phyloP scores from a whole-genome alignment of 331 rosid genomes.

The Cydonia oblonga region DNA sequence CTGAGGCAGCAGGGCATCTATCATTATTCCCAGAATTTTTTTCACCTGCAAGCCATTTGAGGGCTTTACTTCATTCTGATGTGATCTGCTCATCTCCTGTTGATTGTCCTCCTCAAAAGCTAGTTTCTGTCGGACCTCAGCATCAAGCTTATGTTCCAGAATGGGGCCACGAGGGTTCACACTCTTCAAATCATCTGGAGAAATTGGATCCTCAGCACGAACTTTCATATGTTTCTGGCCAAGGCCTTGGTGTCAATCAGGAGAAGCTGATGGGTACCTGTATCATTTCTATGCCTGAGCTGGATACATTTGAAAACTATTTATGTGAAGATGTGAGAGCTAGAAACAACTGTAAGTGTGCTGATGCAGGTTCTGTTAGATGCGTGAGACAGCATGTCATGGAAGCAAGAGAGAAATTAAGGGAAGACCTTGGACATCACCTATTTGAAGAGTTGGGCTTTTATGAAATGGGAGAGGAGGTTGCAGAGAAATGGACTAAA shows the following conservation, averaged over 20 bases:
- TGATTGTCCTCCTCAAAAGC: constrained; percentile 13
- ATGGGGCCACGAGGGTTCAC: constrained; percentile 12
- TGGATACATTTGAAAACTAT: constrained; percentile 8
- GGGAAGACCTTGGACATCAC: constrained; percentile 13
- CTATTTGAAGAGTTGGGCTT: constrained; percentile 24
- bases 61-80: constrained; percentile 15
- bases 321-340: constrained; percentile 1
- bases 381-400: constrained; percentile 22
- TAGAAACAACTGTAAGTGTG: constrained; percentile 18
- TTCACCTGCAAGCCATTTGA: constrained; percentile 9
- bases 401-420: constrained; percentile 22
- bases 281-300: constrained; percentile 23
- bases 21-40: constrained; percentile 29
- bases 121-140: constrained; percentile 27
- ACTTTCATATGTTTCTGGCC: not conserved
- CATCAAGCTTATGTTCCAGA: constrained; percentile 27
- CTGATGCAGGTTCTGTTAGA: constrained; percentile 22
- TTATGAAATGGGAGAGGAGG: constrained; percentile 32
- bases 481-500: constrained; percentile 17
- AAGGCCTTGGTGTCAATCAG: not conserved
- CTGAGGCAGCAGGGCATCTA: constrained; percentile 20
- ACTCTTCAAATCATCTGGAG: constrained; percentile 4
- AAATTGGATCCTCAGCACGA: not conserved
- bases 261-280: constrained; percentile 19
- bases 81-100: constrained; percentile 8